phyloP scores from a whole-genome alignment of 108 stramenopile genomes.

The Cafeteria roenbergensis region DNA sequence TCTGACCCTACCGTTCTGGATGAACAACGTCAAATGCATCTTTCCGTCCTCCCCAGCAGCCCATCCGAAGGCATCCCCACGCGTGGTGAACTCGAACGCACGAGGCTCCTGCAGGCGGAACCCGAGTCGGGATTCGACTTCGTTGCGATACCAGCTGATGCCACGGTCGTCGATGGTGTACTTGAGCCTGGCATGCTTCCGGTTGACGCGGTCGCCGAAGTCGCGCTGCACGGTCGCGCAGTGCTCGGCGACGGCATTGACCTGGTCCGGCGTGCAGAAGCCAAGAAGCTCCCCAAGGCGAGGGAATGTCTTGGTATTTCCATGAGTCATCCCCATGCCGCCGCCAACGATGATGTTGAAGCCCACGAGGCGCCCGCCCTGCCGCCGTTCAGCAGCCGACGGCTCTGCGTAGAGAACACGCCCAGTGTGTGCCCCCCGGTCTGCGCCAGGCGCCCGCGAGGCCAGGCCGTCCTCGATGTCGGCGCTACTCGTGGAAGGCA shows the following conservation, averaged over 20 bases:
- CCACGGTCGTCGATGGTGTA: conserved; percentile 92
- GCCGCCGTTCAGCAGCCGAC: neutral
- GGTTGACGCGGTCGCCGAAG: conserved; percentile 89
- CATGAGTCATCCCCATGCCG: conserved; percentile 92
- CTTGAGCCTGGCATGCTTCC: conserved; percentile 94
- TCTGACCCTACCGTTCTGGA: conserved; percentile 87
- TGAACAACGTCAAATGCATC: conserved; percentile 76
- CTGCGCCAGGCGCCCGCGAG: too few relatives aligned
- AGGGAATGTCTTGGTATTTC: conserved; percentile 88
- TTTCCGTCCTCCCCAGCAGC: conserved; percentile 91
- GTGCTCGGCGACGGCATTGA: conserved; percentile 73
- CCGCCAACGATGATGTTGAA: conserved; percentile 92
- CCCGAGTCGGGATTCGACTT: conserved; percentile 82
- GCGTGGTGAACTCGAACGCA: conserved; percentile 7
- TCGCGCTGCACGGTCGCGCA: conserved; percentile 86
- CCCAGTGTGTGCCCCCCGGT: too few relatives aligned
- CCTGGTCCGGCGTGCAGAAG: conserved; percentile 79
- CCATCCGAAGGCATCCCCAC: conserved; percentile 90
- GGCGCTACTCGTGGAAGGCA: neutral
- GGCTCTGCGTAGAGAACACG: too few relatives aligned
- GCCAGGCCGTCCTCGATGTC: neutral
- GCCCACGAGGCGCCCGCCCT: conserved; percentile 43
- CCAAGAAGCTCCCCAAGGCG: conserved; percentile 88
- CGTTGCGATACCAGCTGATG: conserved; percentile 68
- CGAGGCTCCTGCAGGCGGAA: conserved; percentile 47